A percentile compares a stretch with the other conserved stretches of the same genome.
These are phyloP conservation scores for Vaccinium corymbosum DNA, from an alignment of 148 eudicot species.

Conservation along the genomic window DNA sequence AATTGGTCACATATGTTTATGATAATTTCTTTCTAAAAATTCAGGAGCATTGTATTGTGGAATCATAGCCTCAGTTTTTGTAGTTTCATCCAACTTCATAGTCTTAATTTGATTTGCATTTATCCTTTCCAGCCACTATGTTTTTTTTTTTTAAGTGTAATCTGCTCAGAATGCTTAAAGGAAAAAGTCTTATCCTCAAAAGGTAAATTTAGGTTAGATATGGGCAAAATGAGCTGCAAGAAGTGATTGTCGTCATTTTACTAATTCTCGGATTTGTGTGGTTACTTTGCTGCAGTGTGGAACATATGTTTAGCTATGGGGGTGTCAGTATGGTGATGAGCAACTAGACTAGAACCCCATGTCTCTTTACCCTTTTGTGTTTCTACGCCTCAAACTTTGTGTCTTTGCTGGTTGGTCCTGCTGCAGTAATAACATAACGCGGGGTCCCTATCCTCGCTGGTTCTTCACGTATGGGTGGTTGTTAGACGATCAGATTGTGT, in stretches of 20 bases:
- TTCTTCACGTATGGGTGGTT: neutral
- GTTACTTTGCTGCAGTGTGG: neutral
- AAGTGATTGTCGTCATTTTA: neutral
- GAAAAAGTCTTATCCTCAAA: neutral
- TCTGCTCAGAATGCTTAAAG: neutral
- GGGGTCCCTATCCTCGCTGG: neutral
- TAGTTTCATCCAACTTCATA: neutral
- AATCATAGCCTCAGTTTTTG: neutral
- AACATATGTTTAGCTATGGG: neutral
- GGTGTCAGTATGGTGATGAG: neutral
- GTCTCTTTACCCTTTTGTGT: neutral
- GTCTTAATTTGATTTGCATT: constrained; percentile 1
- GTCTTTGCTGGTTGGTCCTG: neutral
- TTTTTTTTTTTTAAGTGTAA: neutral
- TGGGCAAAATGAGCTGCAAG: neutral
- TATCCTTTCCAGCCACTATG: neutral
- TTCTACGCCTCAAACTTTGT: neutral
- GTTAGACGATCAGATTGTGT: neutral
- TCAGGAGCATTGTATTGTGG: neutral
- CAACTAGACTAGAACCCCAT: neutral
- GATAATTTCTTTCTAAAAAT: constrained; percentile 7
- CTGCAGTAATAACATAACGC: neutral
- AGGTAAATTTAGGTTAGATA: neutral
- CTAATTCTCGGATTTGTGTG: neutral
- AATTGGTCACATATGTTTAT: neutral